Evolutionary conservation across 129 eudicot genomes (phyloP).

Genomic region (Deinandra increscens): DNA sequence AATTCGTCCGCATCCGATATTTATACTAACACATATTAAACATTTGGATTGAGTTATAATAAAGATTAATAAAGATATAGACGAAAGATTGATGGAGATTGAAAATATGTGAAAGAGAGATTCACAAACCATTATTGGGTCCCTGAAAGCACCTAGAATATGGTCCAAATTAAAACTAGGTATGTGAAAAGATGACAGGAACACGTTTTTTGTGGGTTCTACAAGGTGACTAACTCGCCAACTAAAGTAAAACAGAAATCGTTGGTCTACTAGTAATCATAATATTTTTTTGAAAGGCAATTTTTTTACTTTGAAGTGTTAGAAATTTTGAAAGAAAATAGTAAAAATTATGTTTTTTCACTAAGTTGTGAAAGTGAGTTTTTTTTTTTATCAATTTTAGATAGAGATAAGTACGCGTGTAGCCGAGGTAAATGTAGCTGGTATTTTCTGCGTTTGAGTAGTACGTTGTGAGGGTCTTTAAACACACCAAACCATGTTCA

Average conservation of each 20-base stretch:
- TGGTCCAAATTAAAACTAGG: conserved; percentile 13
- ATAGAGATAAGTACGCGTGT: too few species aligned
- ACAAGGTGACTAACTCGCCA: conserved; percentile 13
- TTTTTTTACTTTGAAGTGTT: too few species aligned
- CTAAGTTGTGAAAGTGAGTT: too few species aligned
- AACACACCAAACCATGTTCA: too few species aligned
- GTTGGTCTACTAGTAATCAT: background rate
- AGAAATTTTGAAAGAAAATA: too few species aligned
- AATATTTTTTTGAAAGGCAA: too few species aligned
- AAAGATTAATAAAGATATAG: background rate
- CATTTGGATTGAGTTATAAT: background rate
- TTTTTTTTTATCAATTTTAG: too few species aligned
- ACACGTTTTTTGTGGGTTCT: conserved; percentile 24
- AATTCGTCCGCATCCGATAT: too few species aligned
- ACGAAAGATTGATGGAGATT: background rate
- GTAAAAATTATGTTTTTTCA: too few species aligned
- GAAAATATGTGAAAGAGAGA: conserved; percentile 16
- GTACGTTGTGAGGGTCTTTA: too few species aligned
- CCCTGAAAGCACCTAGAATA: conserved; percentile 28
- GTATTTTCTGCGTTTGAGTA: too few species aligned
- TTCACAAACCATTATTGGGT: conserved; percentile 27
- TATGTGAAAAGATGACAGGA: conserved; percentile 17
- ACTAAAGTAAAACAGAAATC: conserved; percentile 11
- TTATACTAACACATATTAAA: background rate
- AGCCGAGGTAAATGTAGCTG: too few species aligned